Base-by-base conservation (phyloP, 768 basidiomycete species). In the Lactifluus volemus region DNA sequence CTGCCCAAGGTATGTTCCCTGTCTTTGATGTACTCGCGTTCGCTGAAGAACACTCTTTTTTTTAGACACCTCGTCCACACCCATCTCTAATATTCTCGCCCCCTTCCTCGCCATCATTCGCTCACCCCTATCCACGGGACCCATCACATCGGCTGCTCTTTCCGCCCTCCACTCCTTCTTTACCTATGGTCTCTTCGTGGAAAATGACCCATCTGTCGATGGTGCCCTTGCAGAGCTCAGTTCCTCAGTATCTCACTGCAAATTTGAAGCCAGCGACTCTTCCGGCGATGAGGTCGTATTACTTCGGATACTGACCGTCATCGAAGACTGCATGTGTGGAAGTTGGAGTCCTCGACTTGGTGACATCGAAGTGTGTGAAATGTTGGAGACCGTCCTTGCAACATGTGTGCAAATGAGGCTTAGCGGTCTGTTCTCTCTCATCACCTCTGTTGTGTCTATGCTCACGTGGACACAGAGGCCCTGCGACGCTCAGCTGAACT, bases 261-360 rank as follows among this genome's bases (percentile, higher is more conserved):
- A 96, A 75, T 99, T 99, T 69, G 96, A 98, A 74, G 91, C 92
- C 4, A 96, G 91, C 68, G 94, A 98, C 70, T 92, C 92, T 2
- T 92, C 94, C n/a, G 90, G 92, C 5, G 97, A 99, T 73, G 97
- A 99, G 72, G 89, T 97, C 8, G 95, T 98, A 9, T 78, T 98
- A 7, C 80, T 96, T 65, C 90, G 86, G 72, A 93, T 98, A 61
- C 84, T 98, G 78, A 81, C 86, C 8, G 86, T 98, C 17, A 93
- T 96, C 55, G 84, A 91, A 63, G 84, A 89, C 65, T 88, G 89
- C 67, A 78, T 97, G 64, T 86, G 86, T 65, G 79, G 84, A 59
- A 75, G 73, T 59, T 83, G 91, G 32, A 88, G 90, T 1, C 71
- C 74, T n/a, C 77, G 78, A 10, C 79, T 98, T 39, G 92, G 90